These are phyloP conservation scores for Boletus reticuloceps DNA, from an alignment of 768 basidiomycete genomes.

Conservation along the genomic window DNA sequence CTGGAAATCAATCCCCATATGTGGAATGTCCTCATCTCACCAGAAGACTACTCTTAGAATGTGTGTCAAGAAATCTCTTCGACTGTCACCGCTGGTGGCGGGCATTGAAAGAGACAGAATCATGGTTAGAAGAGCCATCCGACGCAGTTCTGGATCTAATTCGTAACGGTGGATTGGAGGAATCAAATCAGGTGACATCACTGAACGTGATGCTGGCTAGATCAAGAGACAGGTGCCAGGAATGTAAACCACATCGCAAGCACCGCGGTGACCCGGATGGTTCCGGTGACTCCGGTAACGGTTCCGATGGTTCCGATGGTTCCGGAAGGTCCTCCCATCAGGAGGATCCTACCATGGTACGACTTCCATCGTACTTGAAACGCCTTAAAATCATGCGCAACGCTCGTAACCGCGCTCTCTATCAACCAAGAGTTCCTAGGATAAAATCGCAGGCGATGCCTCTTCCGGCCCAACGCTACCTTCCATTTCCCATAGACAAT, in stretches of 20 bases:
- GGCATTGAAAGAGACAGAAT: not conserved
- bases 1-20: not conserved
- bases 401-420: too few relatives aligned
- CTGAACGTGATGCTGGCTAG: not conserved
- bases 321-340: not conserved
- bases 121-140: constrained; percentile 5
- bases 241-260: not conserved
- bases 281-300: too few relatives aligned
- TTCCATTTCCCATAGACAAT: too few relatives aligned
- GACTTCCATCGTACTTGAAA: not conserved
- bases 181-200: not conserved
- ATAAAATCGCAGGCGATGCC: too few relatives aligned
- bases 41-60: not conserved
- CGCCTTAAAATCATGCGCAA: too few relatives aligned
- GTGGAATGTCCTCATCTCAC: not conserved
- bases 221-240: constrained; percentile 1
- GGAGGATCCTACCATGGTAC: not conserved
- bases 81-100: not conserved
- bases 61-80: not conserved
- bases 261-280: not conserved
- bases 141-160: not conserved
- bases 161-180: not conserved
- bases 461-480: too few relatives aligned
- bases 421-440: too few relatives aligned
- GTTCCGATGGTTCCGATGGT: too few relatives aligned